Conservation (phyloP, 148 eudicot genomes). For the Chenopodium quinoa region DNA sequence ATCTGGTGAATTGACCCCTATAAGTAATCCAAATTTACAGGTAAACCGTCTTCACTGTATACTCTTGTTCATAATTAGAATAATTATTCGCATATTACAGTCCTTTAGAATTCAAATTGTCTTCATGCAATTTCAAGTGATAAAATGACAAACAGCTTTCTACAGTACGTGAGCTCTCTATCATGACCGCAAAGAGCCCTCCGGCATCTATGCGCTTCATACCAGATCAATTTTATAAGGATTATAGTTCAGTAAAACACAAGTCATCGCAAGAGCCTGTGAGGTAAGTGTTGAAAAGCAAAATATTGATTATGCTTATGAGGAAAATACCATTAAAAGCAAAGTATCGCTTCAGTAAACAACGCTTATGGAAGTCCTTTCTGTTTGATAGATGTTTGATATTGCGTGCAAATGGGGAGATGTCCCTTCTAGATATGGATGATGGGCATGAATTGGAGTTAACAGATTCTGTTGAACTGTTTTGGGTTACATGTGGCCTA, state of each 20-base stretch:
- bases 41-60: constrained; percentile 39
- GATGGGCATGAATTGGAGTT: constrained; percentile 94
- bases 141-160: constrained; percentile 99
- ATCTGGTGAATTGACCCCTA: constrained; percentile 81
- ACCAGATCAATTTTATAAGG: constrained; percentile 76
- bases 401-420: constrained; percentile 83
- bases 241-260: constrained; percentile 32
- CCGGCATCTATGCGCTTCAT: constrained; percentile 93
- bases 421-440: constrained; percentile 80
- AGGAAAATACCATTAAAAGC: too few relatives aligned
- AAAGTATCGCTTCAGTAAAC: not conserved
- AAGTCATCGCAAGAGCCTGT: constrained; percentile 65
- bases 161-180: constrained; percentile 99
- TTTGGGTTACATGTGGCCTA: constrained; percentile 96
- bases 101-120: constrained; percentile 28
- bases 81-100: constrained; percentile 17
- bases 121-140: constrained; percentile 88
- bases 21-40: constrained; percentile 72
- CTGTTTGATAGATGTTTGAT: constrained; percentile 65
- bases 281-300: constrained; percentile 42
- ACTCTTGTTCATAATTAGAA: not conserved
- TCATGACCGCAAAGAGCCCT: constrained; percentile 97
- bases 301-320: not conserved
- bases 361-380: constrained; percentile 20
- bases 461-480: constrained; percentile 91